These are phyloP conservation scores for Aureobasidium sp. DNA, from an alignment of 2,329 filamentous ascomycete species.

Conservation along the genomic window DNA sequence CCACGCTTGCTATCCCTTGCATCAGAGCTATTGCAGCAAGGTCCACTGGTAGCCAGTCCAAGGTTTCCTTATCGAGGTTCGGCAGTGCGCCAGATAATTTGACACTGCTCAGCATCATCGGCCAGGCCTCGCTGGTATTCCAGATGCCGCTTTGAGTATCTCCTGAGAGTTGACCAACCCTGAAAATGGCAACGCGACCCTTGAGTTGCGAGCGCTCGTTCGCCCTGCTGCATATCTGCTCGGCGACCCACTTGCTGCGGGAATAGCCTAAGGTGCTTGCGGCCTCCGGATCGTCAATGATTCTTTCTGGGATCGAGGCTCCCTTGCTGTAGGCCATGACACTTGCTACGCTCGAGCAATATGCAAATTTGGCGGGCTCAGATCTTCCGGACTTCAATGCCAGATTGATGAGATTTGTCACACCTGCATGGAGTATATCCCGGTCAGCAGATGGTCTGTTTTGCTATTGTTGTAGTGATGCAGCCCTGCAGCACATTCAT, in stretches of 20 bases:
- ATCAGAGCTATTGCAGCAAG: conserved; percentile 38
- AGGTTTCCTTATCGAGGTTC: conserved; percentile 30
- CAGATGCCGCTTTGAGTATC: conserved; percentile 39
- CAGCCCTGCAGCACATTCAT: conserved; percentile 5
- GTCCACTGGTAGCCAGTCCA: conserved; percentile 45
- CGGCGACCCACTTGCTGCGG: conserved; percentile 53
- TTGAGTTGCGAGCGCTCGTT: conserved; percentile 25
- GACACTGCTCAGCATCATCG: conserved; percentile 39
- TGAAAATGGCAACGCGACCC: conserved; percentile 38
- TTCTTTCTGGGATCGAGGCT: conserved; percentile 36
- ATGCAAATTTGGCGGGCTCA: conserved; percentile 36
- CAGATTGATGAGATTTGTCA: conserved; percentile 45
- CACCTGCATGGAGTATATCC: conserved; percentile 24
- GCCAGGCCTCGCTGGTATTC: conserved; percentile 45
- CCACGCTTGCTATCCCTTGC: conserved; percentile 29
- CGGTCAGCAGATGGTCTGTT: conserved; percentile 9
- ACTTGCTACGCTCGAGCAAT: conserved; percentile 48
- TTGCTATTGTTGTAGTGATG: conserved; percentile 13
- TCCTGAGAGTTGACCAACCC: conserved; percentile 44
- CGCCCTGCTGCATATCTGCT: conserved; percentile 44
- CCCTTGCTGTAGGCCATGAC: conserved; percentile 28
- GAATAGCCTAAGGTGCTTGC: conserved; percentile 49
- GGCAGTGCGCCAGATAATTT: conserved; percentile 36
- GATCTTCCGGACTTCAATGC: conserved; percentile 29
- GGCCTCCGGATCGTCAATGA: conserved; percentile 36